A percentile compares a stretch with the other conserved stretches of the same genome.
Evolutionary conservation across 1,284 basidiomycete genomes (phyloP).

Genomic region (Melampsora americana): DNA sequence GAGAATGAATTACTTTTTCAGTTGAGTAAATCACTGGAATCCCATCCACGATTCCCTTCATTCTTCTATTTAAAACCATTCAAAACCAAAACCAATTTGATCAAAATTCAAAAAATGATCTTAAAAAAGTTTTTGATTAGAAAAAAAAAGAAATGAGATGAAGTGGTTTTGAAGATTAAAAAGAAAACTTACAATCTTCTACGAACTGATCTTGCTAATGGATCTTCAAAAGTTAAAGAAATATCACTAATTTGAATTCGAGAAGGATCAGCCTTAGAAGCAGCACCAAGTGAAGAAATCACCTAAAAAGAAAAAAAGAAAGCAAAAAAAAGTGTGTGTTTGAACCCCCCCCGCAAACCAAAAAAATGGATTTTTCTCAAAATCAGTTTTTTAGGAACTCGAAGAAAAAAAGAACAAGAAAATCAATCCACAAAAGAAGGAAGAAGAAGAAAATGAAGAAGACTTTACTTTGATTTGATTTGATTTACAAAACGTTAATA

Average conservation of each 20-base stretch:
- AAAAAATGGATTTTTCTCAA: no score
- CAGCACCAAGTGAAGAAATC: constrained; percentile 95
- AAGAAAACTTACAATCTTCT: constrained; percentile 68
- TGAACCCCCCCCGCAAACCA: no score
- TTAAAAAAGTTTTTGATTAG: background rate
- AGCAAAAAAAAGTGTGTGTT: background rate
- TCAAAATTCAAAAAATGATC: background rate
- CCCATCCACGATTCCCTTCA: constrained; percentile 48
- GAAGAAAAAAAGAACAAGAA: no score
- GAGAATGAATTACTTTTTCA: background rate
- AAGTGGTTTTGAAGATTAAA: constrained; percentile 57
- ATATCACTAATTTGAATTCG: constrained; percentile 91
- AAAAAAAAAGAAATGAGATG: background rate
- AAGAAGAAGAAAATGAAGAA: no score
- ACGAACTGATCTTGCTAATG: constrained; percentile 84
- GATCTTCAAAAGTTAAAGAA: constrained; percentile 87
- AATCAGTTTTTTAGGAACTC: no score
- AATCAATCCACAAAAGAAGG: no score
- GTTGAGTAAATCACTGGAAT: constrained; percentile 51
- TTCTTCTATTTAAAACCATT: constrained; percentile 25
- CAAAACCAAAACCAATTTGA: no score
- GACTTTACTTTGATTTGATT: constrained; percentile 13
- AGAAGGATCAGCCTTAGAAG: constrained; percentile 93
- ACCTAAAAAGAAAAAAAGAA: constrained; percentile 59
- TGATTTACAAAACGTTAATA: constrained; percentile 23